These are phyloP conservation scores for Trichosporon faecale DNA, from an alignment of 1,284 basidiomycete species.

Conservation along the genomic window DNA sequence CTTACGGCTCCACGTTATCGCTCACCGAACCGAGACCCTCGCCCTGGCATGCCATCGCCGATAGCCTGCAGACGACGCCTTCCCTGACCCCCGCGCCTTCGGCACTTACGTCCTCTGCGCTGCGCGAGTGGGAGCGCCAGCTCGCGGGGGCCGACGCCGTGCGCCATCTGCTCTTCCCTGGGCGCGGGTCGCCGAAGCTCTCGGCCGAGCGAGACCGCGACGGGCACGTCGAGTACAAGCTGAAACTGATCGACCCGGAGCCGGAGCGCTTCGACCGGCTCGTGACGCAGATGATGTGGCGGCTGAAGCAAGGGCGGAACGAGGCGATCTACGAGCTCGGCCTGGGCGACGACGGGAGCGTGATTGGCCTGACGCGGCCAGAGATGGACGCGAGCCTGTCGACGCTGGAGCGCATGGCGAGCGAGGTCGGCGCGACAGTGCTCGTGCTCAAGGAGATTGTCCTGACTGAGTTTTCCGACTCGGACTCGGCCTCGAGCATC, in stretches of 20 bases:
- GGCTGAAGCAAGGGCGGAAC: conserved; percentile 83
- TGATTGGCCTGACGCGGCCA: conserved; percentile 69
- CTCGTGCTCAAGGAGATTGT: conserved; percentile 77
- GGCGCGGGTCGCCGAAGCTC: conserved; percentile 36
- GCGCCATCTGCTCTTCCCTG: conserved; percentile 37
- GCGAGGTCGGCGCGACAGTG: conserved; percentile 83
- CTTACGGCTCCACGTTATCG: not conserved
- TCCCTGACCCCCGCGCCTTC: conserved; percentile 23
- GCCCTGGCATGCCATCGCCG: conserved; percentile 48
- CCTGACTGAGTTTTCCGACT: conserved; percentile 21
- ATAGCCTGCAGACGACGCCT: conserved; percentile 39
- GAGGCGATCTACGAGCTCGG: conserved; percentile 91
- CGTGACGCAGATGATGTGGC: conserved; percentile 92
- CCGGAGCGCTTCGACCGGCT: conserved; percentile 57
- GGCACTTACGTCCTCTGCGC: conserved; percentile 24
- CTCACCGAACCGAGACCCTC: conserved; percentile 36
- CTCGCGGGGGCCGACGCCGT: conserved; percentile 31
- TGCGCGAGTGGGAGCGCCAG: conserved; percentile 42
- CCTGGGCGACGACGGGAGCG: conserved; percentile 74
- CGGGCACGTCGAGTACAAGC: conserved; percentile 54
- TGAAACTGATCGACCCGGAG: conserved; percentile 49
- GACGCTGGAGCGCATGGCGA: conserved; percentile 86
- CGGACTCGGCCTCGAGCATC: not conserved
- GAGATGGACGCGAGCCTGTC: conserved; percentile 76
- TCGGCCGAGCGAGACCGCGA: conserved; percentile 50